Evolutionary conservation across 805 yeast species (phyloP), one percentile per base, ranked within the genome.

Genomic region (Candida arabinofermentans): DNA sequence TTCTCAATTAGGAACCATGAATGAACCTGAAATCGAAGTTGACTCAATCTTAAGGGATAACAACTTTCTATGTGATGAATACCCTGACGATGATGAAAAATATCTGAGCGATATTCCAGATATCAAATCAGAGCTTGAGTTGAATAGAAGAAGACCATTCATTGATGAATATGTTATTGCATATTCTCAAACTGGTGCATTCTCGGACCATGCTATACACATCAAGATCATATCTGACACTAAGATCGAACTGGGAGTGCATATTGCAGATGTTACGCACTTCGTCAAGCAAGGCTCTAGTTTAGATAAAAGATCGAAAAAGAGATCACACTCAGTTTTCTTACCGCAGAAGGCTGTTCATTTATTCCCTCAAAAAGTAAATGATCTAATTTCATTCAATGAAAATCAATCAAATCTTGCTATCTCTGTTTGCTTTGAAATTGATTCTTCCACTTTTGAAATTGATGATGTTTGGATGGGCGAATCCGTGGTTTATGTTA

Each of bases 31-130:
- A 18, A 86, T 91, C 32, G 96, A 89, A 61, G 77, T 89, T 46
- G 91, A 84, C 60, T 87, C 97, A 1, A 83, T 93, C 41, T 71
- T 93, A 51, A 79, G 97, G 57, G 98, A 86, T 55, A 84, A 83
- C 61, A 86, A 86, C 65, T 86, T 86, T 55, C 66, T 82, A 48
- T 83, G 87, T 54, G 91, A 86, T 57, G 95, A 86, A 61, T 86
- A 85, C 57, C 71, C 81, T n/a, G 79, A 75, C 8, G 52, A 50
- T 24, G 53, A 51, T 17, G 59, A 58, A 13, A 56, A 57, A 21
- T 62, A 55, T 43, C 42, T 52, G 37, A 55, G 56, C 30, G 79
- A 75, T 23, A 51, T 75, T 19, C 59, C 69, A n/a, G 71, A 69
- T 16, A 47, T 61, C 8, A 44, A 42, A 2, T 26, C 40, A 16